These are phyloP conservation scores for Coelastrella sp. DNA, from an alignment of 139 green algal species.

Conservation along the genomic window DNA sequence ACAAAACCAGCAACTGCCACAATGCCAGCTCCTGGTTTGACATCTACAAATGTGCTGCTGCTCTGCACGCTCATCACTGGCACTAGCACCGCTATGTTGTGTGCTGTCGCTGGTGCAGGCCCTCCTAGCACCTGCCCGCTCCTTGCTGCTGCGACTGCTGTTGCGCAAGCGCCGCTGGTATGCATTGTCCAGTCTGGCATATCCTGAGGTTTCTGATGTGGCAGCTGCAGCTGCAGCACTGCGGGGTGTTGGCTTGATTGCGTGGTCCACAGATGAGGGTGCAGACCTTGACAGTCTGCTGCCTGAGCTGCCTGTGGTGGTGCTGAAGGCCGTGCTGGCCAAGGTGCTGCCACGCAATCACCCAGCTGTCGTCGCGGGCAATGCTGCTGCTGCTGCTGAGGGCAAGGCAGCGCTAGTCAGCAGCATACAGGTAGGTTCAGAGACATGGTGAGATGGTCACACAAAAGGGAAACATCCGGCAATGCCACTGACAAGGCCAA, in stretches of 20 bases:
- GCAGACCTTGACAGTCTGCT: slow-evolving; percentile 30
- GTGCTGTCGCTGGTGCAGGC: background rate
- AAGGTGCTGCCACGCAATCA: slow-evolving; percentile 43
- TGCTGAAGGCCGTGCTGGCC: slow-evolving; percentile 15
- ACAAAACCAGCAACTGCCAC: background rate
- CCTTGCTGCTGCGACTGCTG: slow-evolving; percentile 72
- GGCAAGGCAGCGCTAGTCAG: background rate
- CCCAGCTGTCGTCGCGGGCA: background rate
- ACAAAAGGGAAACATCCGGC: too few species aligned
- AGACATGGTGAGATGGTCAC: too few species aligned
- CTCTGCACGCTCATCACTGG: background rate
- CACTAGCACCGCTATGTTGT: background rate
- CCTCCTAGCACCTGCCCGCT: slow-evolving; percentile 47
- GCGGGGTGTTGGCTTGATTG: background rate
- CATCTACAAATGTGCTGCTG: background rate
- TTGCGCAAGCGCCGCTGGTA: slow-evolving; percentile 71
- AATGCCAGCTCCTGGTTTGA: background rate
- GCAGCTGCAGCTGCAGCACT: slow-evolving; percentile 41
- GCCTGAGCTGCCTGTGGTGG: background rate
- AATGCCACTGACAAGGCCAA: too few species aligned
- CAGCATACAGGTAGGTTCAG: slow-evolving; percentile 11
- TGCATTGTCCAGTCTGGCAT: slow-evolving; percentile 52
- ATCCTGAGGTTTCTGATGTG: slow-evolving; percentile 68
- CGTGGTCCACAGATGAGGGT: background rate
- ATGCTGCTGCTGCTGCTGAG: background rate